Evolutionary conservation across 1,139 yeast genomes (phyloP).

Genomic region (Pichia sp.): DNA sequence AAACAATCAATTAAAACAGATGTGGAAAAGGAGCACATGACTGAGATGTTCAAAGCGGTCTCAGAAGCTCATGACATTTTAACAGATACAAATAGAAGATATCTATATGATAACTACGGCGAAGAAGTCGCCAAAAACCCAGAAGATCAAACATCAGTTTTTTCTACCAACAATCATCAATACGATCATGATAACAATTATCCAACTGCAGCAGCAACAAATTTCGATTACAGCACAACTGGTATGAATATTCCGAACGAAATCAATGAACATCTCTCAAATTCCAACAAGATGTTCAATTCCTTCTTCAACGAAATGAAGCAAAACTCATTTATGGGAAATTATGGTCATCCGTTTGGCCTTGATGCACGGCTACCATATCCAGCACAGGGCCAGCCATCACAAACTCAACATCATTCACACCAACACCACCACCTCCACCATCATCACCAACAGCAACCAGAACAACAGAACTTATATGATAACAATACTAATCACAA

Average conservation of each 20-base stretch:
- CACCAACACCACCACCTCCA: too few species aligned
- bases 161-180: conserved; percentile 9
- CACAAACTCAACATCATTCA: not conserved
- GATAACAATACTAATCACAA: not conserved
- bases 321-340: conserved; percentile 2
- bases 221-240: not conserved
- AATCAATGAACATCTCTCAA: not conserved
- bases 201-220: not conserved
- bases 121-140: conserved; percentile 37
- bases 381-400: too few species aligned
- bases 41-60: conserved; percentile 39
- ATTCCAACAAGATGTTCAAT: conserved; percentile 5
- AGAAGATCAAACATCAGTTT: conserved; percentile 4
- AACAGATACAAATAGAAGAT: conserved; percentile 39
- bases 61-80: conserved; percentile 47
- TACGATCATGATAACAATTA: conserved; percentile 2
- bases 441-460: not conserved
- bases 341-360: conserved; percentile 3
- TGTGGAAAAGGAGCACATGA: conserved; percentile 45
- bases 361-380: not conserved
- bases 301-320: conserved; percentile 5
- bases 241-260: not conserved
- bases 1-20: conserved; percentile 40
- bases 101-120: conserved; percentile 50
- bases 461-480: conserved; percentile 1